A percentile compares a stretch with the other conserved stretches of the same genome.
phyloP scores from a whole-genome alignment of 176 grass and related monocot species.

The Eragrostis curvula region DNA sequence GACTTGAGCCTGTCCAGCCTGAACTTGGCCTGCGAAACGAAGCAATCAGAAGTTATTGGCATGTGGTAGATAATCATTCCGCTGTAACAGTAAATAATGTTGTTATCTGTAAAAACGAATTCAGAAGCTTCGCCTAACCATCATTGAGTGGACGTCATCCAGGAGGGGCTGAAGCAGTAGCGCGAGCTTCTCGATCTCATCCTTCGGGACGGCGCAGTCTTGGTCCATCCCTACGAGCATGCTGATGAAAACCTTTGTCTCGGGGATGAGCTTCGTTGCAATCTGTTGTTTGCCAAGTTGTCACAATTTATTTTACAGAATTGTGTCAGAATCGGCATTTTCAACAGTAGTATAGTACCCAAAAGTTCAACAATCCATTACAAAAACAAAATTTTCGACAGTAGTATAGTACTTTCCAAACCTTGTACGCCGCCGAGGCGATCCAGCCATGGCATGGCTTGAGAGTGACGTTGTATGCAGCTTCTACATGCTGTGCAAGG shows the following conservation, averaged over 20 bases:
- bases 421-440: conserved; percentile 89
- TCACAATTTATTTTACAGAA: too few relatives aligned
- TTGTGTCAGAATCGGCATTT: neutral
- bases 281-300: conserved; percentile 47
- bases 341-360: neutral
- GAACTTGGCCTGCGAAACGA: conserved; percentile 63
- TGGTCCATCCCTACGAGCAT: conserved; percentile 49
- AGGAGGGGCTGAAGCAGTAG: conserved; percentile 65
- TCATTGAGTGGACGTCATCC: conserved; percentile 57
- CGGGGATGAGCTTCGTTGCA: conserved; percentile 78
- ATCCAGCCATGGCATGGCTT: conserved; percentile 97
- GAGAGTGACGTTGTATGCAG: conserved; percentile 56
- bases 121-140: conserved; percentile 49
- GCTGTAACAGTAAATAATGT: neutral
- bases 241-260: conserved; percentile 56
- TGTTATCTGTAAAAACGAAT: neutral
- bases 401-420: conserved; percentile 4
- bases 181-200: conserved; percentile 49
- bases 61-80: too few relatives aligned
- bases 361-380: neutral
- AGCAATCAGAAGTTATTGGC: neutral
- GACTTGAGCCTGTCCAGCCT: conserved; percentile 82
- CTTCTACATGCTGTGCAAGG: conserved; percentile 64
- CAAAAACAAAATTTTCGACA: neutral
- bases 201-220: conserved; percentile 34